phyloP scores from a whole-genome alignment of 2,329 filamentous ascomycete species.

The Hypoxylon sp. region DNA sequence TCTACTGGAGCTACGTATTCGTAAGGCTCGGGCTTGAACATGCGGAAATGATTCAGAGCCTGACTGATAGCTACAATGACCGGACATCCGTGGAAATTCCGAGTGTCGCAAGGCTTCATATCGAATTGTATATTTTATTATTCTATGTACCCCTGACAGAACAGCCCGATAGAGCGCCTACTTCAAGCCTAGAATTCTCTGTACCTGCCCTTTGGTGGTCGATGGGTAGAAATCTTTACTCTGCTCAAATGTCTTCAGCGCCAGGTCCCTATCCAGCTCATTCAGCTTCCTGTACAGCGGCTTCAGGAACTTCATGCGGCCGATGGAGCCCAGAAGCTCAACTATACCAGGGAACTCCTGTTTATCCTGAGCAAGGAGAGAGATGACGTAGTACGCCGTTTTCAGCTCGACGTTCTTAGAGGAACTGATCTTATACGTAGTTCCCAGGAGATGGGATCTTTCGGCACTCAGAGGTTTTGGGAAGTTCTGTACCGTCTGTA shows the following conservation, averaged over 20 bases:
- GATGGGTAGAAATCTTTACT: conserved; percentile 96
- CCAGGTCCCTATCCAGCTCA: conserved; percentile 80
- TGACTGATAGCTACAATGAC: background rate
- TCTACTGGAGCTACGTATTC: conserved; percentile 24
- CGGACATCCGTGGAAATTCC: background rate
- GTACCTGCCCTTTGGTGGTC: conserved; percentile 87
- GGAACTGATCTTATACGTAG: conserved; percentile 78
- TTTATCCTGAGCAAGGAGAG: conserved; percentile 79
- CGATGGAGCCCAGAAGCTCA: conserved; percentile 83
- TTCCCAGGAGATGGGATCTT: conserved; percentile 79
- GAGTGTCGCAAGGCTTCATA: background rate
- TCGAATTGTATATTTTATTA: background rate
- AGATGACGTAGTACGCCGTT: conserved; percentile 83
- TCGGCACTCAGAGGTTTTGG: conserved; percentile 73
- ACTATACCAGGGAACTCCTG: conserved; percentile 79
- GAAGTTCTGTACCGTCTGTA: conserved; percentile 82
- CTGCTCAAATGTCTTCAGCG: conserved; percentile 86
- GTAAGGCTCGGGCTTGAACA: conserved; percentile 22
- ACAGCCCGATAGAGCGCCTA: conserved; percentile 29
- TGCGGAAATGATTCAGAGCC: background rate
- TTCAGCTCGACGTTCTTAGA: conserved; percentile 90
- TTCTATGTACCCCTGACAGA: background rate
- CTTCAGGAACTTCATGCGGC: conserved; percentile 97
- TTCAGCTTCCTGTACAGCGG: conserved; percentile 85
- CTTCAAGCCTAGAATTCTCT: conserved; percentile 79